A percentile compares a stretch with the other conserved stretches of the same genome.
Conservation (phyloP, 2,329 filamentous ascomycete species). For the Curvularia hawaiiensis region DNA sequence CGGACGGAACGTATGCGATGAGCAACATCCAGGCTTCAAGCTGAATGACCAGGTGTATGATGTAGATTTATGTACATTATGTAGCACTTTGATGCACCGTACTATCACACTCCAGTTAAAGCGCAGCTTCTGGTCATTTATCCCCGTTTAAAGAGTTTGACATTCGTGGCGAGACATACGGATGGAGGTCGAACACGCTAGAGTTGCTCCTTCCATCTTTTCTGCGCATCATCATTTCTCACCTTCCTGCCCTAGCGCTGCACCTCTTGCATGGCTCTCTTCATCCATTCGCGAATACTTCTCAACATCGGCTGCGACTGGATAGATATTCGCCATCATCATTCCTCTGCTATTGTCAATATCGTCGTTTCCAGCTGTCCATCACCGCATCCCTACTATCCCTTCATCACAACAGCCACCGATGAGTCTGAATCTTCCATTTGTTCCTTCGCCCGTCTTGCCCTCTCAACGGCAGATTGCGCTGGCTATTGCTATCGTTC, state of each 20-base stretch:
- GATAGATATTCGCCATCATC: not conserved
- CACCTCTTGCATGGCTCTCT: not conserved
- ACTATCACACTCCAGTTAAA: not conserved
- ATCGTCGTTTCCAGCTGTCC: not conserved
- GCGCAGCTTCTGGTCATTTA: not conserved
- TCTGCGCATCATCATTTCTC: not conserved
- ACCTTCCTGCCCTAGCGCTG: not conserved
- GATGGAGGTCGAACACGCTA: not conserved
- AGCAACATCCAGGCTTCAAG: conserved; percentile 7
- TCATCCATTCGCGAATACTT: not conserved
- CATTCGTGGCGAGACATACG: not conserved
- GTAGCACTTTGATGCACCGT: not conserved
- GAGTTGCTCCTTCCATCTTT: conserved; percentile 7
- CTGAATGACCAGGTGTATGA: conserved; percentile 13
- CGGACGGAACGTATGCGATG: conserved; percentile 56
- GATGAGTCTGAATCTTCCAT: conserved; percentile 13
- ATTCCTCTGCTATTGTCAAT: not conserved
- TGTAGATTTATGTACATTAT: conserved; percentile 16
- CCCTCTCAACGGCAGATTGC: conserved; percentile 39
- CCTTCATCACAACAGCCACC: not conserved
- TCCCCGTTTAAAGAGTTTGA: not conserved
- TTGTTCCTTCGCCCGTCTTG: conserved; percentile 1
- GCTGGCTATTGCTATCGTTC: conserved; percentile 46
- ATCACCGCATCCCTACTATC: not conserved
- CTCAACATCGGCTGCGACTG: not conserved